Evolutionary conservation across 306 rosid genomes (phyloP).

Genomic region (Prunus davidiana): DNA sequence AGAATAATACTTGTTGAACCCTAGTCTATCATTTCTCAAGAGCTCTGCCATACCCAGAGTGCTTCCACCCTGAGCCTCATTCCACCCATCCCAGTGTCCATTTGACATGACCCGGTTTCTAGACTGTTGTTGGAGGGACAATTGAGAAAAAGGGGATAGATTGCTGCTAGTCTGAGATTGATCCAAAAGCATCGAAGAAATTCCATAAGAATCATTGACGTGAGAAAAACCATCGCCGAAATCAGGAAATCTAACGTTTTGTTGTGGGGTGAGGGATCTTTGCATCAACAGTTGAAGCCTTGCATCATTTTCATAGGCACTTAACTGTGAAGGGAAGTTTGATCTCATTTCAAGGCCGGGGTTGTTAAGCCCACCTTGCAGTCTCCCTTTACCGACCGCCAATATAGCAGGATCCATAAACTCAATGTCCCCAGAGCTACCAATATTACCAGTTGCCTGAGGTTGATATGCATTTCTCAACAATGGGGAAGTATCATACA

Average conservation of each 20-base stretch:
- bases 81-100: conserved; percentile 91
- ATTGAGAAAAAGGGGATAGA: conserved; percentile 65
- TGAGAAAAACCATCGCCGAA: conserved; percentile 59
- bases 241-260: conserved; percentile 58
- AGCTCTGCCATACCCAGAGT: conserved; percentile 60
- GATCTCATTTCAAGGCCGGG: conserved; percentile 61
- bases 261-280: conserved; percentile 73
- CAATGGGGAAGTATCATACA: conserved; percentile 49
- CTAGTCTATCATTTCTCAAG: conserved; percentile 76
- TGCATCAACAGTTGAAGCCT: conserved; percentile 78
- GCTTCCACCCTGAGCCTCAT: conserved; percentile 61
- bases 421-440: conserved; percentile 61
- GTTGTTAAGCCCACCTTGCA: conserved; percentile 60
- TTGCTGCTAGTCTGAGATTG: conserved; percentile 65
- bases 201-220: conserved; percentile 64
- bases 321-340: conserved; percentile 50
- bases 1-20: conserved; percentile 61
- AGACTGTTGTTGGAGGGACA: conserved; percentile 75
- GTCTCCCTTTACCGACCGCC: conserved; percentile 85
- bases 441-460: conserved; percentile 46
- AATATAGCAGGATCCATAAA: conserved; percentile 92
- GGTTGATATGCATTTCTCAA: conserved; percentile 65
- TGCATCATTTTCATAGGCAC: conserved; percentile 68
- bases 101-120: conserved; percentile 58
- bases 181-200: conserved; percentile 65